These are phyloP conservation scores for Coniella vitis DNA, from an alignment of 2,329 filamentous ascomycete species.

Conservation along the genomic window DNA sequence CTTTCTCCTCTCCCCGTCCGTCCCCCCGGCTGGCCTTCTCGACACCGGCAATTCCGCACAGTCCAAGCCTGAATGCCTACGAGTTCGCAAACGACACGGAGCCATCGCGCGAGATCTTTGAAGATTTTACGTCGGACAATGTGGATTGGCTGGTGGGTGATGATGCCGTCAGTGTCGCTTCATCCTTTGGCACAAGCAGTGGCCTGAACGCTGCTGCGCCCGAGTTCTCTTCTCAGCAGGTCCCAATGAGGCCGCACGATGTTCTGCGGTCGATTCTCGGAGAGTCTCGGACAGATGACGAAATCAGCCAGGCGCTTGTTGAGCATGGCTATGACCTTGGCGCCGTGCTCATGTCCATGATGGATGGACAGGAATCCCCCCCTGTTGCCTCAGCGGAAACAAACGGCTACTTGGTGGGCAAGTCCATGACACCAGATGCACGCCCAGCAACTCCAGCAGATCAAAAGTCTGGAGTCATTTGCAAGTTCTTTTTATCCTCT, in stretches of 20 bases:
- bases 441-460: slow-evolving; percentile 71
- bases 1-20: slow-evolving; percentile 88
- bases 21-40: slow-evolving; percentile 87
- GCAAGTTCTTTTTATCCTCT: slow-evolving; percentile 93
- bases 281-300: slow-evolving; percentile 82
- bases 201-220: slow-evolving; percentile 73
- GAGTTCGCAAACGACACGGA: slow-evolving; percentile 81
- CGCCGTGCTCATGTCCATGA: slow-evolving; percentile 82
- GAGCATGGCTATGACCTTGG: slow-evolving; percentile 89
- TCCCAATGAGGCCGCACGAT: slow-evolving; percentile 96
- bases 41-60: slow-evolving; percentile 86
- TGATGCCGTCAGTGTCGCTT: slow-evolving; percentile 72
- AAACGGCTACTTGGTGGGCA: slow-evolving; percentile 69
- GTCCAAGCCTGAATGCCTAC: slow-evolving; percentile 88
- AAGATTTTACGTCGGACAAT: slow-evolving; percentile 86
- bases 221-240: slow-evolving; percentile 66
- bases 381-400: slow-evolving; percentile 32
- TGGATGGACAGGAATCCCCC: slow-evolving; percentile 55
- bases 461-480: slow-evolving; percentile 81
- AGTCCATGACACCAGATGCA: slow-evolving; percentile 72
- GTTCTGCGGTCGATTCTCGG: slow-evolving; percentile 94
- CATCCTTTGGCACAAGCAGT: slow-evolving; percentile 61
- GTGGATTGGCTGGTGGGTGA: slow-evolving; percentile 97
- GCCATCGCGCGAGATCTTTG: slow-evolving; percentile 77
- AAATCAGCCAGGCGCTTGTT: slow-evolving; percentile 87